phyloP scores from a whole-genome alignment of 768 basidiomycete genomes.

The Rossbeevera mucosa region DNA sequence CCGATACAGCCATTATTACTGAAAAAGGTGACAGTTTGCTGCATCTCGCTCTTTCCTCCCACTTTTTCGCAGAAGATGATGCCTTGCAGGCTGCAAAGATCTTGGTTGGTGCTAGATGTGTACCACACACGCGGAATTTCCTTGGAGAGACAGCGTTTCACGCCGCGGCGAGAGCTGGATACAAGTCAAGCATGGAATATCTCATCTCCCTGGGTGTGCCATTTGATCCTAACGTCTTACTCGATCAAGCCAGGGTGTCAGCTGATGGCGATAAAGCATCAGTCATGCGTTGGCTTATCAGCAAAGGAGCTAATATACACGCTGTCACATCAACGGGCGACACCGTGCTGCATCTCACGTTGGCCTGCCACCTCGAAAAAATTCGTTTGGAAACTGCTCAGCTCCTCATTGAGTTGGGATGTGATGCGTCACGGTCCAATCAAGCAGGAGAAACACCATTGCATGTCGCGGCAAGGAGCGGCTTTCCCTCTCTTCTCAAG shows the following conservation, averaged over 20 bases:
- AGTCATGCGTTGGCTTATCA: not conserved
- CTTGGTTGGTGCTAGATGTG: not conserved
- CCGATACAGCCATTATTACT: not conserved
- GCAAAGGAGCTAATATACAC: not conserved
- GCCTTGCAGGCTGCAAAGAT: not conserved
- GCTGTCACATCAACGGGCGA: not conserved
- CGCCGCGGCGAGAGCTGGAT: not conserved
- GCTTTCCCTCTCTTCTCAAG: not conserved
- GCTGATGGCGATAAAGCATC: not conserved
- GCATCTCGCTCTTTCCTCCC: constrained; percentile 1
- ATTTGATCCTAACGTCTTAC: not conserved
- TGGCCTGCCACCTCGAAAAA: not conserved
- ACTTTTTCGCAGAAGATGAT: not conserved
- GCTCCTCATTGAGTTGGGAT: constrained; percentile 1
- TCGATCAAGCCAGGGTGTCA: not conserved
- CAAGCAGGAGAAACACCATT: not conserved
- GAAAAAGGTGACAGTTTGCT: not conserved
- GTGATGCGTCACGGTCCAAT: not conserved
- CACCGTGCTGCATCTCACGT: not conserved
- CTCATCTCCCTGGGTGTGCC: not conserved
- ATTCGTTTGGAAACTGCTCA: not conserved
- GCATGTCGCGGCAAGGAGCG: constrained; percentile 1
- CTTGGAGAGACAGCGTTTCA: not conserved
- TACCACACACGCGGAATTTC: not conserved
- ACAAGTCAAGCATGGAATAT: not conserved